phyloP scores from a whole-genome alignment of 306 rosid species.

The Ceratonia siliqua region DNA sequence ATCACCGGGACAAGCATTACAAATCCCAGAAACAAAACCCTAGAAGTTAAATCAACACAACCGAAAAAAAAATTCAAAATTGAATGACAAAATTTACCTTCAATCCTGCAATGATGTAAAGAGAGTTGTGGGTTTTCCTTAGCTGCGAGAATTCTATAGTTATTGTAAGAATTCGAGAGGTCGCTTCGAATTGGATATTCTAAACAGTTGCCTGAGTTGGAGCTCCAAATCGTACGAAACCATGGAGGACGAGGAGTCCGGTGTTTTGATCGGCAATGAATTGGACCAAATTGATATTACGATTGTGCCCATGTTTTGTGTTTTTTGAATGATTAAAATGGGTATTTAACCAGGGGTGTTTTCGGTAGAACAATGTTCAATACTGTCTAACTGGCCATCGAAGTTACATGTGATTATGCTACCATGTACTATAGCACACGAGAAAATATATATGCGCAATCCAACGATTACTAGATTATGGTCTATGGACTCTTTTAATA shows the following conservation, averaged over 20 bases:
- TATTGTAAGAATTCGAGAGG: slow-evolving; percentile 32
- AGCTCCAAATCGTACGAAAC: slow-evolving; percentile 70
- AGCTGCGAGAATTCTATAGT: slow-evolving; percentile 22
- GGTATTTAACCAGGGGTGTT: slow-evolving; percentile 22
- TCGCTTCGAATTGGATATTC: slow-evolving; percentile 36
- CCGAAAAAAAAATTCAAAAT: slow-evolving; percentile 29
- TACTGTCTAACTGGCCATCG: slow-evolving; percentile 44
- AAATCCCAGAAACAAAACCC: slow-evolving; percentile 51
- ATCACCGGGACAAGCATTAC: slow-evolving; percentile 25
- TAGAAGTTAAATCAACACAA: slow-evolving; percentile 47
- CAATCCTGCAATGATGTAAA: slow-evolving; percentile 34
- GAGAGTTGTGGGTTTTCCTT: slow-evolving; percentile 26
- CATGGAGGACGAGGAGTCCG: slow-evolving; percentile 74
- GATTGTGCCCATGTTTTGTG: slow-evolving; percentile 42
- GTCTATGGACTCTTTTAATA: not conserved
- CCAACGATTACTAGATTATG: not conserved
- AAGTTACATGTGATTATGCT: slow-evolving; percentile 31
- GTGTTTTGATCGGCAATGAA: slow-evolving; percentile 85
- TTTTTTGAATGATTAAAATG: not conserved
- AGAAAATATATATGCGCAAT: slow-evolving; percentile 11
- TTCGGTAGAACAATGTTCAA: not conserved
- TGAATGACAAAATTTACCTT: slow-evolving; percentile 41
- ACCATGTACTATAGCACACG: slow-evolving; percentile 25
- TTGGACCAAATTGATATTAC: slow-evolving; percentile 45
- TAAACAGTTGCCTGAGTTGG: slow-evolving; percentile 47